Conservation (phyloP, 2,329 filamentous ascomycete species). For the Fusarium protoensiforme region DNA sequence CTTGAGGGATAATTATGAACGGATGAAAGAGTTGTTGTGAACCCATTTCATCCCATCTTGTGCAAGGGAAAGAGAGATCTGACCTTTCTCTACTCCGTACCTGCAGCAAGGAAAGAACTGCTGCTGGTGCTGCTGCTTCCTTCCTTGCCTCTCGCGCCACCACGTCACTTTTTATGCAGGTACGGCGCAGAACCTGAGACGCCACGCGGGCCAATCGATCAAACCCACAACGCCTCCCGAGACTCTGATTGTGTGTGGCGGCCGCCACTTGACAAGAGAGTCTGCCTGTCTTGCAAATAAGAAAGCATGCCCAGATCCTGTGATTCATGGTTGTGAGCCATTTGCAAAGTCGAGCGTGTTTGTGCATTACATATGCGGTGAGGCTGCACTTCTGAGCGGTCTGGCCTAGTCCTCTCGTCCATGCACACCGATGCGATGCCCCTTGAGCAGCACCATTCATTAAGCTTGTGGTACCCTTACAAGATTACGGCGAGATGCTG, state of each 20-base stretch:
- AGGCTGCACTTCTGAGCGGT: background rate
- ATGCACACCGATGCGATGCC: background rate
- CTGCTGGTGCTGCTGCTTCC: background rate
- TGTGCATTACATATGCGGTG: conserved; percentile 11
- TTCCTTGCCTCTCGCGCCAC: conserved; percentile 21
- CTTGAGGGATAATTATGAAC: background rate
- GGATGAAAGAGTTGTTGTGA: background rate
- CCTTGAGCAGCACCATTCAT: conserved; percentile 1
- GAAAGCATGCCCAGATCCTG: background rate
- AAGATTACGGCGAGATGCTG: conserved; percentile 1
- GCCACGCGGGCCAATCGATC: conserved; percentile 46
- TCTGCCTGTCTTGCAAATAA: conserved; percentile 3
- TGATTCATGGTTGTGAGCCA: background rate
- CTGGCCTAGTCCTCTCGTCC: background rate
- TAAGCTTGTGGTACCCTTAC: conserved; percentile 15
- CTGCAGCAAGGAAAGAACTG: background rate
- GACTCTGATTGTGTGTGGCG: conserved; percentile 23
- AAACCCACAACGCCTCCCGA: conserved; percentile 20
- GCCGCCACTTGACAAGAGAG: conserved; percentile 29
- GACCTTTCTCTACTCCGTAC: background rate
- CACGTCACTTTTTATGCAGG: conserved; percentile 42
- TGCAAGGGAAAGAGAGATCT: background rate
- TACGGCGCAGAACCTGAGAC: conserved; percentile 48
- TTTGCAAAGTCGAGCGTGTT: background rate
- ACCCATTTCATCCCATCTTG: background rate